These are phyloP conservation scores for Irpex sp. DNA, from an alignment of 1,284 basidiomycete genomes.

Conservation along the genomic window DNA sequence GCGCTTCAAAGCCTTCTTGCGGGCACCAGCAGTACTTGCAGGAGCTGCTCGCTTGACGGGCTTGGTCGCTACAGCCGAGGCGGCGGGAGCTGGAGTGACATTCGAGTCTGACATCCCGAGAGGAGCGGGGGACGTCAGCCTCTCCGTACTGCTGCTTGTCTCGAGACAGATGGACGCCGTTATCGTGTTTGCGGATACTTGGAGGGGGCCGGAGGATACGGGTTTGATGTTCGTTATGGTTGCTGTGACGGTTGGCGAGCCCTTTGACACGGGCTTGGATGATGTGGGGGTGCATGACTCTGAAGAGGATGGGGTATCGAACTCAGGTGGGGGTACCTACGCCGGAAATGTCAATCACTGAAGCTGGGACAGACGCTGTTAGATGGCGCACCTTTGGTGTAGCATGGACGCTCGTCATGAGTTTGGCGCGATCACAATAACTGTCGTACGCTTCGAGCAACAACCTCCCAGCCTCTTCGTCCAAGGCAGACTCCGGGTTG, in stretches of 20 bases:
- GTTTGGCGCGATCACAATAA: constrained; percentile 76
- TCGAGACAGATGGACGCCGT: constrained; percentile 29
- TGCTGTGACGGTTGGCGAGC: constrained; percentile 18
- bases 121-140: constrained; percentile 58
- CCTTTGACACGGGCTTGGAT: constrained; percentile 13
- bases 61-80: constrained; percentile 40
- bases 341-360: neutral
- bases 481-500: constrained; percentile 92
- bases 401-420: constrained; percentile 86
- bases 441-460: constrained; percentile 86
- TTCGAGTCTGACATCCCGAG: constrained; percentile 68
- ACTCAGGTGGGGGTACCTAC: constrained; percentile 63
- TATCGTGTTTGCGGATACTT: constrained; percentile 38
- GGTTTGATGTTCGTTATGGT: constrained; percentile 25
- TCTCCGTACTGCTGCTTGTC: constrained; percentile 50
- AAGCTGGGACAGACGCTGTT: no score
- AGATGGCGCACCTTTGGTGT: constrained; percentile 51
- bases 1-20: constrained; percentile 82
- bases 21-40: constrained; percentile 45
- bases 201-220: constrained; percentile 30
- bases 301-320: constrained; percentile 44
- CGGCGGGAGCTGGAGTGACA: constrained; percentile 29
- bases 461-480: constrained; percentile 92
- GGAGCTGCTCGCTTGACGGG: constrained; percentile 67
- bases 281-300: constrained; percentile 22